These are phyloP conservation scores for Vanderwaltozyma yarrowii DNA, from an alignment of 805 yeast genomes.

Conservation along the genomic window DNA sequence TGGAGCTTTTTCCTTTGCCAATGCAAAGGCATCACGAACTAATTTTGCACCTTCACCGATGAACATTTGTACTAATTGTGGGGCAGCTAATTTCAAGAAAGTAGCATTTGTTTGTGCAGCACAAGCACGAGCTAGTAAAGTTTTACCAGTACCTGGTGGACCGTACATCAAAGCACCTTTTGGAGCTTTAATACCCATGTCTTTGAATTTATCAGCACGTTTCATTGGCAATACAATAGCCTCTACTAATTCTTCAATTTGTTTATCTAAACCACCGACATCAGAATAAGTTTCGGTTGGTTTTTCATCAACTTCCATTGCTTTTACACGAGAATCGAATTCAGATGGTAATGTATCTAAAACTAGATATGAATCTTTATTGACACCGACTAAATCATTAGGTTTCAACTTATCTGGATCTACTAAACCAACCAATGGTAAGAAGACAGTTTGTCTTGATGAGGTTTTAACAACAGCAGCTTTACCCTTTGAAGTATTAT, in stretches of 20 bases:
- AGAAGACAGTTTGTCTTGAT: constrained; percentile 92
- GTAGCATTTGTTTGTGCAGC: constrained; percentile 99
- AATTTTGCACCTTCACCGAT: constrained; percentile 98
- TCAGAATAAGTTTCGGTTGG: constrained; percentile 96
- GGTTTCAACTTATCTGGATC: constrained; percentile 89
- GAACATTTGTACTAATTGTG: constrained; percentile 96
- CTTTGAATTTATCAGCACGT: constrained; percentile 92
- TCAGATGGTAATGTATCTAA: constrained; percentile 94
- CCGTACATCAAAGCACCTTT: constrained; percentile 98
- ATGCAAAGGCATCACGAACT: constrained; percentile 93
- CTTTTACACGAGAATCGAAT: constrained; percentile 94
- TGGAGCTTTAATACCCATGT: constrained; percentile 93
- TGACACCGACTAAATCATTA: constrained; percentile 96
- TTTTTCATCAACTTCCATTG: constrained; percentile 98
- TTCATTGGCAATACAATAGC: constrained; percentile 98
- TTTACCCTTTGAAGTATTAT: constrained; percentile 83
- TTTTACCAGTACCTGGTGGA: constrained; percentile 99
- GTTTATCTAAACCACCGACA: constrained; percentile 97
- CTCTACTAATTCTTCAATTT: constrained; percentile 94
- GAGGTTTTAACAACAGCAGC: constrained; percentile 98
- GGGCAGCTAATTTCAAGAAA: constrained; percentile 91
- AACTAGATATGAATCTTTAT: constrained; percentile 89
- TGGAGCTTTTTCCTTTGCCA: constrained; percentile 97
- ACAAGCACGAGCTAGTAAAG: constrained; percentile 93
- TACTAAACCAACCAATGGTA: constrained; percentile 92